A percentile compares a stretch with the other conserved stretches of the same genome.
phyloP scores from a whole-genome alignment of 2,329 filamentous ascomycete genomes.

The Mycosphaerella sp. region DNA sequence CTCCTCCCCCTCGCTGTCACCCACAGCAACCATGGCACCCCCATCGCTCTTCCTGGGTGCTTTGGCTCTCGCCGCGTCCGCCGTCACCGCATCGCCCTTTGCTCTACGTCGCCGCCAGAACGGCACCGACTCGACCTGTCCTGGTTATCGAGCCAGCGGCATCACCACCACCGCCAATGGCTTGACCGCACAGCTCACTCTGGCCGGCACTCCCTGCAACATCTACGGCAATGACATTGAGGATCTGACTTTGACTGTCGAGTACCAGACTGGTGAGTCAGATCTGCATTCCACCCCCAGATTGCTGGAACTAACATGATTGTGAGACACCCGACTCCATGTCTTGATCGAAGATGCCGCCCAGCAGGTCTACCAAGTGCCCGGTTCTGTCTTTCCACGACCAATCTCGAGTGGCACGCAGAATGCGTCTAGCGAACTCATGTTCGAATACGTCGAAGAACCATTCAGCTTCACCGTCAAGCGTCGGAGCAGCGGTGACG shows the following conservation, averaged over 20 bases:
- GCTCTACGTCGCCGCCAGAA: conserved; percentile 19
- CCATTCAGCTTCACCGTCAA: conserved; percentile 64
- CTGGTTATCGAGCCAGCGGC: conserved; percentile 61
- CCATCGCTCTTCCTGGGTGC: conserved; percentile 14
- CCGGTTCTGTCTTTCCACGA: conserved; percentile 60
- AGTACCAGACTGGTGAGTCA: conserved; percentile 53
- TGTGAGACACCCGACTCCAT: conserved; percentile 52
- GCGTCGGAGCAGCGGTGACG: conserved; percentile 51
- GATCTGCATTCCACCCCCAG: conserved; percentile 1
- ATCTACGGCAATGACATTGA: conserved; percentile 53
- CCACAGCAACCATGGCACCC: conserved; percentile 14
- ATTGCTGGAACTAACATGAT: conserved; percentile 5
- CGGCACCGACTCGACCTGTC: conserved; percentile 42
- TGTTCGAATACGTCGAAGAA: conserved; percentile 48
- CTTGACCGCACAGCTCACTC: conserved; percentile 61
- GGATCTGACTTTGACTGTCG: conserved; percentile 52
- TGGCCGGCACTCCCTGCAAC: conserved; percentile 62
- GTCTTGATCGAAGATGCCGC: conserved; percentile 65
- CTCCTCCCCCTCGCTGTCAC: neutral
- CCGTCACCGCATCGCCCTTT: conserved; percentile 18
- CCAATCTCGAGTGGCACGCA: conserved; percentile 38
- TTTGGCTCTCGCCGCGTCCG: conserved; percentile 13
- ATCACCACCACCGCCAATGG: conserved; percentile 48
- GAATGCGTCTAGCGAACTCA: conserved; percentile 40
- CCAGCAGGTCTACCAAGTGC: conserved; percentile 68